Evolutionary conservation across 225 moss, liverwort and hornwort species (phyloP).

Genomic region (Bryoerythrophyllum caledonicum): DNA sequence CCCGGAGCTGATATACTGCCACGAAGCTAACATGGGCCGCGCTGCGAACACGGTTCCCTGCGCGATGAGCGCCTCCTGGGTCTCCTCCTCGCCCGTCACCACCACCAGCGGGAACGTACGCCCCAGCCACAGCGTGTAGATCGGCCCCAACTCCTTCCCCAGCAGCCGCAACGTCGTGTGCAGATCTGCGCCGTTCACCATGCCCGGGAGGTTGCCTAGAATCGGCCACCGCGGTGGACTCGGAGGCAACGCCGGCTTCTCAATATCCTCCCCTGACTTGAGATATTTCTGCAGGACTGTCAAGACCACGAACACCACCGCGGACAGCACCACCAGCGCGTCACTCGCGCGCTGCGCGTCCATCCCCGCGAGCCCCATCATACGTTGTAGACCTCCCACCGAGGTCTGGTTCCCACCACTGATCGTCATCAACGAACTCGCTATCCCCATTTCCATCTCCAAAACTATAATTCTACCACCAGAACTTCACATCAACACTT

Average conservation of each 20-base stretch:
- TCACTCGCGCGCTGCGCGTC: constrained; percentile 19
- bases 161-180: constrained; percentile 39
- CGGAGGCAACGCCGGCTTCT: constrained; percentile 44
- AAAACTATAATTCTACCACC: neutral
- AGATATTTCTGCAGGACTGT: constrained; percentile 17
- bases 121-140: constrained; percentile 60
- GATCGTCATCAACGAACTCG: neutral
- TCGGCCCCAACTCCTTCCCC: constrained; percentile 47
- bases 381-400: constrained; percentile 1
- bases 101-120: constrained; percentile 41
- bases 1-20: constrained; percentile 47
- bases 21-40: constrained; percentile 42
- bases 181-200: constrained; percentile 6
- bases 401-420: constrained; percentile 7
- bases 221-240: constrained; percentile 54
- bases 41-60: constrained; percentile 45
- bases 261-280: neutral
- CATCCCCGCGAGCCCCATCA: neutral
- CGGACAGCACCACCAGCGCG: constrained; percentile 19
- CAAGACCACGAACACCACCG: constrained; percentile 5
- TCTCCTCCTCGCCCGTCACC: constrained; percentile 42
- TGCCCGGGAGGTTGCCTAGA: constrained; percentile 43
- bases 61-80: constrained; percentile 45
- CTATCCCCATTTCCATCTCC: neutral
- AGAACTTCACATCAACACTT: neutral